Evolutionary conservation across 2,329 filamentous ascomycete genomes (phyloP).

Genomic region (Conoideocrella luteorostrata): DNA sequence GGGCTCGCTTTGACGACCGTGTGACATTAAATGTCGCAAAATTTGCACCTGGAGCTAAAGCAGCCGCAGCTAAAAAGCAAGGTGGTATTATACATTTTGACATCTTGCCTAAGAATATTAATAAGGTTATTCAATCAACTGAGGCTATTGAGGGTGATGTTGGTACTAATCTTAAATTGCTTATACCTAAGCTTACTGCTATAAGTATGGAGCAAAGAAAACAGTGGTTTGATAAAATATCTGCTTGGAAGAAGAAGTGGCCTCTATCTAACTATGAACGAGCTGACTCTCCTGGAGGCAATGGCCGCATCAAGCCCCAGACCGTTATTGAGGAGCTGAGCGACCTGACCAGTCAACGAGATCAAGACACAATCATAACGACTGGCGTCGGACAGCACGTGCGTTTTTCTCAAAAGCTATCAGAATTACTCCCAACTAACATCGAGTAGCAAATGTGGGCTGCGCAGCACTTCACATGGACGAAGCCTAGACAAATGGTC

Average conservation of each 20-base stretch:
- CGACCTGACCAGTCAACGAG: conserved; percentile 70
- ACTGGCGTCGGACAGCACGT: conserved; percentile 95
- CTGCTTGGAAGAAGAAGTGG: conserved; percentile 85
- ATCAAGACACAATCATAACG: conserved; percentile 78
- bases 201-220: conserved; percentile 59
- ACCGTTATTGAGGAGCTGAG: conserved; percentile 86
- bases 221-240: conserved; percentile 87
- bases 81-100: conserved; percentile 97
- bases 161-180: conserved; percentile 64
- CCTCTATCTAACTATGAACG: conserved; percentile 77
- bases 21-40: conserved; percentile 76
- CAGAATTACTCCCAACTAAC: too few species aligned
- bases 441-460: conserved; percentile 99
- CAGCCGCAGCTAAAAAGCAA: conserved; percentile 74
- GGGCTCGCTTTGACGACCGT: conserved; percentile 92
- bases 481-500: conserved; percentile 85
- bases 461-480: conserved; percentile 94
- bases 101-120: conserved; percentile 99
- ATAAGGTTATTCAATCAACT: conserved; percentile 96
- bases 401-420: too few species aligned
- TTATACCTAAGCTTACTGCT: conserved; percentile 65
- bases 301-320: conserved; percentile 88
- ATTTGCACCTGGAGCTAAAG: conserved; percentile 83
- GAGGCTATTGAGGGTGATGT: conserved; percentile 95
- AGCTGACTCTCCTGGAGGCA: conserved; percentile 61